Conservation (phyloP, 2,329 filamentous ascomycete species). For the Colletotrichum lindemuthianum region DNA sequence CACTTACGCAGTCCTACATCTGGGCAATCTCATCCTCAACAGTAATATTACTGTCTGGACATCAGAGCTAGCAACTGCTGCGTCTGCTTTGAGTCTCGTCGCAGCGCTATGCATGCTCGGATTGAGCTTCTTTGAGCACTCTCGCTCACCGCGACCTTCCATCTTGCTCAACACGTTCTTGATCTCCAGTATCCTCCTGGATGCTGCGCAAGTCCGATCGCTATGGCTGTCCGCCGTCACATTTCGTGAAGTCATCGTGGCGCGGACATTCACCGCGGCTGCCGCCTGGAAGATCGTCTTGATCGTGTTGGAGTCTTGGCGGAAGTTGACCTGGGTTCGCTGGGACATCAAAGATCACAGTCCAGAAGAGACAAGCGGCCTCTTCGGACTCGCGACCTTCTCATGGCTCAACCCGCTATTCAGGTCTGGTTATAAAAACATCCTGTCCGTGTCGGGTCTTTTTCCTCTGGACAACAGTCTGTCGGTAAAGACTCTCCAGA, state of each 20-base stretch:
- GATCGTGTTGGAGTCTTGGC: conserved; percentile 37
- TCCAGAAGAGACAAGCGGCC: conserved; percentile 36
- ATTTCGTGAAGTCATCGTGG: background rate
- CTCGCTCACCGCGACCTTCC: conserved; percentile 41
- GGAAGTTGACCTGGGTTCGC: conserved; percentile 32
- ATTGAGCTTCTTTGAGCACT: conserved; percentile 43
- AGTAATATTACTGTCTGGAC: background rate
- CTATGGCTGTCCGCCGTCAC: conserved; percentile 2
- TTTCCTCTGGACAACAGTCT: conserved; percentile 3
- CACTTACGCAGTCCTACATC: background rate
- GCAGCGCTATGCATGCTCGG: conserved; percentile 41
- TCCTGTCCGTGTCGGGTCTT: conserved; percentile 18
- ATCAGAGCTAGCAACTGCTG: conserved; percentile 14
- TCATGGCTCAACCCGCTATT: conserved; percentile 34
- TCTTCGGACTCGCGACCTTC: conserved; percentile 39
- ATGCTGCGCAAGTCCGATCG: background rate
- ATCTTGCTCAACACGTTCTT: conserved; percentile 8
- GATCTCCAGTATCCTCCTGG: background rate
- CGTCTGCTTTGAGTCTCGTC: conserved; percentile 42
- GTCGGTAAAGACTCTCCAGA: background rate
- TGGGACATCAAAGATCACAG: conserved; percentile 34
- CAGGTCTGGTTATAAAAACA: conserved; percentile 19
- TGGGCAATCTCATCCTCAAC: background rate
- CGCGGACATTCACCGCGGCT: conserved; percentile 35
- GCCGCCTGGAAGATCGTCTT: conserved; percentile 37